These are phyloP conservation scores for Trapa bicornis DNA, from an alignment of 345 rosid genomes.

Conservation along the genomic window DNA sequence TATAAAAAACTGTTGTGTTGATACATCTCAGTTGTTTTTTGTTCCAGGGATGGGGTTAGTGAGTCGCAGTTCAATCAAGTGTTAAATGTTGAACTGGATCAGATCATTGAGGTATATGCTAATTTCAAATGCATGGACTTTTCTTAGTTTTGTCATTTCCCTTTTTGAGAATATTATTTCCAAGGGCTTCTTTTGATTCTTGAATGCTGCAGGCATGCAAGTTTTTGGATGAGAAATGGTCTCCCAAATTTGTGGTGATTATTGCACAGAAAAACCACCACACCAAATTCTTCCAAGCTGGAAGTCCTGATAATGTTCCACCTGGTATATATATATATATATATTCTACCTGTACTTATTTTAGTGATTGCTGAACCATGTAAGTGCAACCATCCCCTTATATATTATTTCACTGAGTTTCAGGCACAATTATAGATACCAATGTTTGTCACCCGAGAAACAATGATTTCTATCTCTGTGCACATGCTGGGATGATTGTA, in stretches of 20 bases:
- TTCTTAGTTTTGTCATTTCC: background rate
- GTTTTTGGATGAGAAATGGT: conserved; percentile 28
- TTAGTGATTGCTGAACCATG: background rate
- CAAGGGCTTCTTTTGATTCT: background rate
- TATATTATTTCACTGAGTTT: background rate
- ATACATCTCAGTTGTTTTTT: background rate
- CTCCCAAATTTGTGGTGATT: conserved; percentile 30
- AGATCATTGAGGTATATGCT: conserved; percentile 50
- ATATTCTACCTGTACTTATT: no score
- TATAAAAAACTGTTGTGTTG: conserved; percentile 46
- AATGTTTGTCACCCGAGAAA: conserved; percentile 30
- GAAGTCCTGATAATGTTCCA: conserved; percentile 29
- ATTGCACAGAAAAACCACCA: conserved; percentile 40
- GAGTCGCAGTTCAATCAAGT: conserved; percentile 89
- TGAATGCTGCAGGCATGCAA: conserved; percentile 28
- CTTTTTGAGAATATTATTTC: background rate
- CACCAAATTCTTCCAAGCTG: conserved; percentile 28
- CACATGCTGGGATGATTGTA: conserved; percentile 45
- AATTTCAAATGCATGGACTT: background rate
- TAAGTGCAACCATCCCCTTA: background rate
- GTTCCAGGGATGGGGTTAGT: conserved; percentile 82
- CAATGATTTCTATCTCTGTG: conserved; percentile 43
- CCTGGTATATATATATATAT: conserved; percentile 16
- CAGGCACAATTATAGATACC: conserved; percentile 40
- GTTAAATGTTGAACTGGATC: conserved; percentile 66